These are phyloP conservation scores for Lachnum nothofagi DNA, from an alignment of 2,329 filamentous ascomycete genomes.

Conservation along the genomic window DNA sequence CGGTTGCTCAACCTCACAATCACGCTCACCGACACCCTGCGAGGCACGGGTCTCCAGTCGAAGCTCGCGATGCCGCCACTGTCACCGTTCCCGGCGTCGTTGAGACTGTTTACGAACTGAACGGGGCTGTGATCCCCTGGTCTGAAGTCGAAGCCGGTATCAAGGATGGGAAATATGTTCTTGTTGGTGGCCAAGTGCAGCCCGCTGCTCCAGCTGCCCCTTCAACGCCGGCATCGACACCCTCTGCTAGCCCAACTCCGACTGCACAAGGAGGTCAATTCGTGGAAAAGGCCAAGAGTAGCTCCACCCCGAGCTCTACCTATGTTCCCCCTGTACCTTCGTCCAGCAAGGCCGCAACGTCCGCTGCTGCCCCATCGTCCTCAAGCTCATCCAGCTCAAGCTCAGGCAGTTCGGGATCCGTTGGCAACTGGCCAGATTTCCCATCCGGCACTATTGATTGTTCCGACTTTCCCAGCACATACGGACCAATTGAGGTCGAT, in stretches of 20 bases:
- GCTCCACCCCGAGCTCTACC: conserved; percentile 31
- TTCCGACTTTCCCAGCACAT: conserved; percentile 68
- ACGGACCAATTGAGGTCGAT: conserved; percentile 67
- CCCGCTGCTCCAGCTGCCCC: conserved; percentile 42
- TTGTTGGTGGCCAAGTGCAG: conserved; percentile 49
- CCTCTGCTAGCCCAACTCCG: conserved; percentile 29
- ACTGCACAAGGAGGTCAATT: conserved; percentile 13
- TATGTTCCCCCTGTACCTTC: conserved; percentile 34
- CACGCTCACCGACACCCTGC: conserved; percentile 57
- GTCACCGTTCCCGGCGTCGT: conserved; percentile 52
- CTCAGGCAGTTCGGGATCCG: conserved; percentile 26
- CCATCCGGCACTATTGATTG: conserved; percentile 70
- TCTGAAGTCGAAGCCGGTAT: conserved; percentile 68
- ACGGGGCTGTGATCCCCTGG: conserved; percentile 55
- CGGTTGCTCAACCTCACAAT: conserved; percentile 53
- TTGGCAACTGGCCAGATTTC: conserved; percentile 53
- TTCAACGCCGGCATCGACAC: conserved; percentile 31
- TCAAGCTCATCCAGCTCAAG: conserved; percentile 29
- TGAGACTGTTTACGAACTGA: conserved; percentile 66
- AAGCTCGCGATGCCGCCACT: conserved; percentile 40
- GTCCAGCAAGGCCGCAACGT: conserved; percentile 34
- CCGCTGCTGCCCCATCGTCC: conserved; percentile 36
- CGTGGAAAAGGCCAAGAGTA: conserved; percentile 14
- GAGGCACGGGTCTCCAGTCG: conserved; percentile 47
- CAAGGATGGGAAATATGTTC: conserved; percentile 62